phyloP scores from a whole-genome alignment of 768 basidiomycete species.

The Erythrobasidium yunnanense region DNA sequence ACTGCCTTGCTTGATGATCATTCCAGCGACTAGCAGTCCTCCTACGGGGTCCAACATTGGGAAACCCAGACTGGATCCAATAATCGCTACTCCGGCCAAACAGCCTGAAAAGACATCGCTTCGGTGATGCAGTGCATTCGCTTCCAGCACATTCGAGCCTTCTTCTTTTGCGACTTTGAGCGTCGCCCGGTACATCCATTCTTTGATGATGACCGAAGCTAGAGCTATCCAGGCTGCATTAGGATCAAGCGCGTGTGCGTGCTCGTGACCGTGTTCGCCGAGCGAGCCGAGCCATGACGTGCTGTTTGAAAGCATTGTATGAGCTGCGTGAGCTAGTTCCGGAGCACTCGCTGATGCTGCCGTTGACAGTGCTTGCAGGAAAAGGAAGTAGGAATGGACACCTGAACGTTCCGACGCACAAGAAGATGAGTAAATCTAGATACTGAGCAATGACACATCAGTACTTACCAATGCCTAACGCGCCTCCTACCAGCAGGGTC shows the following conservation, averaged over 20 bases:
- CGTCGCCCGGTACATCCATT: slow-evolving; percentile 69
- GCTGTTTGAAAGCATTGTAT: slow-evolving; percentile 31
- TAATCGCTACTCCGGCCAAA: slow-evolving; percentile 82
- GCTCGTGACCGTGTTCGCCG: slow-evolving; percentile 46
- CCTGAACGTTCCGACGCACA: slow-evolving; percentile 47
- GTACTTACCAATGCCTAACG: slow-evolving; percentile 52
- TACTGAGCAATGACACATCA: background rate
- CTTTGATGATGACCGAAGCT: slow-evolving; percentile 66
- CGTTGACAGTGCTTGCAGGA: slow-evolving; percentile 60
- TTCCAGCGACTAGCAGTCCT: slow-evolving; percentile 48
- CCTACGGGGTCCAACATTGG: slow-evolving; percentile 89
- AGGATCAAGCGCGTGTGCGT: slow-evolving; percentile 56
- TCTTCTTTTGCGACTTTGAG: slow-evolving; percentile 75
- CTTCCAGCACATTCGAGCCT: slow-evolving; percentile 75
- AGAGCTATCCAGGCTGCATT: slow-evolving; percentile 97
- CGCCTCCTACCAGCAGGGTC: slow-evolving; percentile 70
- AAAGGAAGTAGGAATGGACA: slow-evolving; percentile 76
- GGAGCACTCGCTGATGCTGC: slow-evolving; percentile 43
- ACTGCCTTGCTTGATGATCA: slow-evolving; percentile 38
- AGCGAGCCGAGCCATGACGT: slow-evolving; percentile 34
- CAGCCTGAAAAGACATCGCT: slow-evolving; percentile 88
- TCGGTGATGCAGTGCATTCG: slow-evolving; percentile 97
- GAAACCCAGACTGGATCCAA: slow-evolving; percentile 59
- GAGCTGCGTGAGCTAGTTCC: slow-evolving; percentile 8
- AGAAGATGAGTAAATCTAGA: background rate